Evolutionary conservation across 2,329 filamentous ascomycete genomes (phyloP), one percentile per base, ranked within the genome.

Genomic region (Colletotrichum musicola): DNA sequence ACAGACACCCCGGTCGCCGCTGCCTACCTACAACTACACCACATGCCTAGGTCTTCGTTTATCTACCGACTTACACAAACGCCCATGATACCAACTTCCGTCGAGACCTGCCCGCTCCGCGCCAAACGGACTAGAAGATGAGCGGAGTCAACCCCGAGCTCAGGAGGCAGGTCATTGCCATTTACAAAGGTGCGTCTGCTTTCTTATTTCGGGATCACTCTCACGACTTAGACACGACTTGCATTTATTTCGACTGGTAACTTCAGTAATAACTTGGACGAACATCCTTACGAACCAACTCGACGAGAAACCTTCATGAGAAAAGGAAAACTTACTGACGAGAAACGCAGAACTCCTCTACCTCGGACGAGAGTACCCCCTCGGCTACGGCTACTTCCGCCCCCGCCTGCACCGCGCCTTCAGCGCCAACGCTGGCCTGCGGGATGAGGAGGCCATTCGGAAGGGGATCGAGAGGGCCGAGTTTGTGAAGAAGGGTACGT

Each of bases 401-500:
- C 88, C 89, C 7, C 89, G 94, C 2, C 83, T 98, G 10, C 94
- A 98, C 81, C 89, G 90, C 69, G 95, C 95, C 1, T 99, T 98
- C 81, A 88, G 90, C 72, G 89, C 89, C 54, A 94, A 97, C 73
- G 88, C 90, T 2, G 80, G 85, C 47, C 77, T 97, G 66, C 85
- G 83, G 2, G 90, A 96, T 73, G 91, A 95, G 71, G 88, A 87
- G 7, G 86, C 93, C 74, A 98, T 99, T 57, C 86, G 85, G 49
- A 86, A 90, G 69, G 93, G 90, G 0, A 93, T 99, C 64, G 85
- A 88, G 47, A 86, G 91, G 69, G 95, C 94, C 0, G 89, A 97
- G 72, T 98, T 92, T 79, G 94, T 98, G 4, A 97, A 93, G 81
- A 98, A 97, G 86, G 94, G 94, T 94, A 76, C n/a, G 66, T 54